A percentile compares a stretch with the other conserved stretches of the same genome.
These are phyloP conservation scores for Noccaea caerulescens DNA, from an alignment of 345 rosid species.

Conservation along the genomic window DNA sequence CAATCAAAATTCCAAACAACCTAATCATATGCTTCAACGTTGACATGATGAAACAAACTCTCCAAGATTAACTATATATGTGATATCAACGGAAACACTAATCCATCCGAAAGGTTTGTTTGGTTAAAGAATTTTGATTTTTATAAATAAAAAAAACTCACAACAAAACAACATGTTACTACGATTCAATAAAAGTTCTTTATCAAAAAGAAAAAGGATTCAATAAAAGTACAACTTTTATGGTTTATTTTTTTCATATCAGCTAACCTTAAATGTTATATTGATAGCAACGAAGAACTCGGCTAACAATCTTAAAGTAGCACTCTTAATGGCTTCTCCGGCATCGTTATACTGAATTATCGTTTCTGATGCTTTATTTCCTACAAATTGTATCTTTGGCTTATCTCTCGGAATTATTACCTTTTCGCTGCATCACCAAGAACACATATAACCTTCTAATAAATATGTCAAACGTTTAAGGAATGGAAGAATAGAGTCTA, in stretches of 20 bases:
- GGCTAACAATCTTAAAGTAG: conserved; percentile 41
- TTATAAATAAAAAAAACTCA: too few relatives aligned
- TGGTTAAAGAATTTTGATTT: too few relatives aligned
- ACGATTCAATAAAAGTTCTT: too few relatives aligned
- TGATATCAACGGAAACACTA: too few relatives aligned
- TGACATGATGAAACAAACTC: too few relatives aligned
- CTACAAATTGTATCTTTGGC: conserved; percentile 46
- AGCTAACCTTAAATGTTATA: conserved; percentile 45
- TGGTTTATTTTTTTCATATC: too few relatives aligned
- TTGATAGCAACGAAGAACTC: conserved; percentile 44
- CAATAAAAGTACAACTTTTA: too few relatives aligned
- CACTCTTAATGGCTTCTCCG: conserved; percentile 6
- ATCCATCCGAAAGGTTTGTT: too few relatives aligned
- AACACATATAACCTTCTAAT: neutral
- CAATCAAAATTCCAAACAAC: neutral
- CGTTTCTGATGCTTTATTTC: conserved; percentile 26
- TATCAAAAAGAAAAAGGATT: too few relatives aligned
- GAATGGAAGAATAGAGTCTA: neutral
- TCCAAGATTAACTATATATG: too few relatives aligned
- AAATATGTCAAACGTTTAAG: neutral
- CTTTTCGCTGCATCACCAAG: conserved; percentile 44
- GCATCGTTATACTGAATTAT: conserved; percentile 31
- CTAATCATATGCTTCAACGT: neutral
- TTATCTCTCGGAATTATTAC: conserved; percentile 39
- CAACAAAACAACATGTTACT: too few relatives aligned